phyloP scores from a whole-genome alignment of 176 grass and related monocot genomes.

The Hordeum marinum region DNA sequence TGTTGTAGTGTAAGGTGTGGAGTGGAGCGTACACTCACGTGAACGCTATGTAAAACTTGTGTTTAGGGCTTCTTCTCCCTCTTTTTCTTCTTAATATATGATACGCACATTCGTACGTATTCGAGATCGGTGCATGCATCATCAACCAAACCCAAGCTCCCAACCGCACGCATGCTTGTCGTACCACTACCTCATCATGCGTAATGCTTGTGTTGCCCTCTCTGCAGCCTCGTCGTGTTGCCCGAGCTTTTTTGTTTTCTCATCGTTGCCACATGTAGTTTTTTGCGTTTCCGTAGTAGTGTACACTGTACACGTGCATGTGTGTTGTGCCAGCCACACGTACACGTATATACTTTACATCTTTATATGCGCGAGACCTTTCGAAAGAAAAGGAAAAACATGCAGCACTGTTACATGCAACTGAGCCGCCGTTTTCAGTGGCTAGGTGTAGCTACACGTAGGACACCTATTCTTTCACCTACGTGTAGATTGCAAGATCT shows the following conservation, averaged over 20 bases:
- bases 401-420: neutral
- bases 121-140: neutral
- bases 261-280: neutral
- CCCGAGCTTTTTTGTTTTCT: neutral
- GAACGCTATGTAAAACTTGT: no score
- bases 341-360: no score
- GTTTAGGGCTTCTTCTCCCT: no score
- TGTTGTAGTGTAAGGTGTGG: no score
- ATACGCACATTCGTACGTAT: no score
- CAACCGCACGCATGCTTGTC: neutral
- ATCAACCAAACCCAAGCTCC: neutral
- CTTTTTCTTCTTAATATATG: no score
- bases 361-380: neutral
- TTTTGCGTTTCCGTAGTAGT: neutral
- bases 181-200: neutral
- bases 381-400: neutral
- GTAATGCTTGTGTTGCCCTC: neutral
- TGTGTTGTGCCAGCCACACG: neutral
- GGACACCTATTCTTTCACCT: neutral
- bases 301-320: neutral
- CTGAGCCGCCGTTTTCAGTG: neutral
- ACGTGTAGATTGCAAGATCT: neutral
- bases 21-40: no score
- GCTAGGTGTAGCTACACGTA: neutral
- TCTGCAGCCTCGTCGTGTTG: neutral